Percentiles rank a stretch among this genome's conserved stretches.
phyloP scores from a whole-genome alignment of 2,329 filamentous ascomycete species.

The Chalaropsis ovoidea region DNA sequence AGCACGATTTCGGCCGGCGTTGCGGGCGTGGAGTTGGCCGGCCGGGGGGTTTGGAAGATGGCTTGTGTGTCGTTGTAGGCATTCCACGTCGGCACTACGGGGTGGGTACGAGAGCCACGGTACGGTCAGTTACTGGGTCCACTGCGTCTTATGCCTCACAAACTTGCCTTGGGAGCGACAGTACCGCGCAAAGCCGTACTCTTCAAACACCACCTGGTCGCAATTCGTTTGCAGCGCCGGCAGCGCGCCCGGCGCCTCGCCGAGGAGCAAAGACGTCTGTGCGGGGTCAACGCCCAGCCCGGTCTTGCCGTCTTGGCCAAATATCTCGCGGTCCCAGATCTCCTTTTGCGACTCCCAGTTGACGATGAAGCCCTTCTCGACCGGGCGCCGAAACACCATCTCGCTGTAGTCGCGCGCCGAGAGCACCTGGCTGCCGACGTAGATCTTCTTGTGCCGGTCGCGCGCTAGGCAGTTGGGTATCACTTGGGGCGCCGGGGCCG shows the following conservation, averaged over 20 bases:
- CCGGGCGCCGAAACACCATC: conserved; percentile 72
- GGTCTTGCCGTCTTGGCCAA: conserved; percentile 50
- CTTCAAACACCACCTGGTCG: conserved; percentile 95
- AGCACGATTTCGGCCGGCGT: conserved; percentile 70
- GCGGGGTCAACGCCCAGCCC: conserved; percentile 60
- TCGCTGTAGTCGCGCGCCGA: conserved; percentile 83
- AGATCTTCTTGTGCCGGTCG: conserved; percentile 66
- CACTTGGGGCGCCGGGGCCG: conserved; percentile 44
- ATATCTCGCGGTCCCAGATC: conserved; percentile 86
- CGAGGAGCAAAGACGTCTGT: conserved; percentile 73
- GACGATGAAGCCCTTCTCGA: conserved; percentile 89
- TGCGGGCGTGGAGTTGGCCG: conserved; percentile 34
- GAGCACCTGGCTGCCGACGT: conserved; percentile 68
- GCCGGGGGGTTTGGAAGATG: conserved; percentile 53
- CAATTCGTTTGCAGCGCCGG: conserved; percentile 75
- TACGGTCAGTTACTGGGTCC: neutral
- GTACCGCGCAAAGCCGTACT: conserved; percentile 86
- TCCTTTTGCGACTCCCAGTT: conserved; percentile 95
- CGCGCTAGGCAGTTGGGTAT: conserved; percentile 86
- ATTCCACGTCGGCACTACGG: conserved; percentile 59
- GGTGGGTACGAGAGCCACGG: conserved; percentile 17
- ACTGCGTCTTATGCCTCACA: too few species aligned
- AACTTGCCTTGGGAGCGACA: conserved; percentile 58
- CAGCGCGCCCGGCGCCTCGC: conserved; percentile 76
- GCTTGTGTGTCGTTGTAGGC: conserved; percentile 69